Base-by-base conservation (phyloP, 768 basidiomycete species). In the Leucogyrophana mollusca region DNA sequence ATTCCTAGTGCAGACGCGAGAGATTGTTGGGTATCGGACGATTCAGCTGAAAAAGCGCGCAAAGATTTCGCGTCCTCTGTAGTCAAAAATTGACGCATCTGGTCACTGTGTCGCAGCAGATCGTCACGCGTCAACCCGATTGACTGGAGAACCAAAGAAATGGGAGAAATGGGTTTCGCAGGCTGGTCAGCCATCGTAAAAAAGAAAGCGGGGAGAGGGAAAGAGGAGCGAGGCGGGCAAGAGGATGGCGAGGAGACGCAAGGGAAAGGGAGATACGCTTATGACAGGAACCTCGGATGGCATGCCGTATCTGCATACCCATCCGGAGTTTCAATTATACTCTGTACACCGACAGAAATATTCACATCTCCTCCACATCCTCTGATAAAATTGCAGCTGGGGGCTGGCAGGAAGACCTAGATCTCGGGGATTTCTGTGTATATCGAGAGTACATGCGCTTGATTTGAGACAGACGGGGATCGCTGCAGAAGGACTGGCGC, bases 41-140 rank as follows among this genome's bases (percentile, higher is more conserved):
- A 60, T 57, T 56, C 66, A 47, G 40, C 48, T 57, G 55, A 67
- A 67, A 54, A 70, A 51, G 58, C 72, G 67, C 76, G 74, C 64
- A 74, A 65, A 65, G 75, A 62, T 46, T 63, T 61, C 43, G 68
- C 59, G 56, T 70, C 70, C 58, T 82, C 76, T 23, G 79, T 66
- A 25, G 79, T 83, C 54, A 88, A 73, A 70, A 87, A 89, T 55
- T 81, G 80, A 43, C 87, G 83, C 87, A 90, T 90, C 62, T 88
- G 79, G 68, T 84, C 77, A 57, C 83, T 87, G 59, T 80, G 85
- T 60, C 78, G 74, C 55, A 73, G 62, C 46, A 90, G 71, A 67
- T 90, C 88, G 57, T 87, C 82, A 64, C 85, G 79, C 54, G 89
- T 88, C 59, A 90, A 75, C 42, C 87, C 87, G 34, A 90, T 74